Percentiles rank a stretch among this genome's conserved stretches.
Evolutionary conservation across 352 stramenopile genomes (phyloP).

Genomic region (Phytophthora capsici): DNA sequence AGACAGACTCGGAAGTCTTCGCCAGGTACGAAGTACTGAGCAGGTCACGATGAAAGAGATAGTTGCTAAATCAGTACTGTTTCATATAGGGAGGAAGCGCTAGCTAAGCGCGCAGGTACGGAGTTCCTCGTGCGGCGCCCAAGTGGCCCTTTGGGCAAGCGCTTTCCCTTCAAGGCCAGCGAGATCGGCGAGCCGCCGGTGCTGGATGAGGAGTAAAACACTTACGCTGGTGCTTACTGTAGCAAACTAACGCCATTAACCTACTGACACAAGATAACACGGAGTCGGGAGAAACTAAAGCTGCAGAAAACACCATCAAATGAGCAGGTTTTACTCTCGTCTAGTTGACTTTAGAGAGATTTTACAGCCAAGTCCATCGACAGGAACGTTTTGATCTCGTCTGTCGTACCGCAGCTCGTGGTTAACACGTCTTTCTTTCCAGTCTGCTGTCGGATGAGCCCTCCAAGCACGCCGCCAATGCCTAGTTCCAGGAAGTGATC

Average conservation of each 20-base stretch:
- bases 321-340: constrained; percentile 5
- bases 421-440: constrained; percentile 18
- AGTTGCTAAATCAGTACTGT: background rate
- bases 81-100: constrained; percentile 60
- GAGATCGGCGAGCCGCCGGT: constrained; percentile 73
- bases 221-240: background rate
- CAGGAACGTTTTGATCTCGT: constrained; percentile 65
- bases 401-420: constrained; percentile 63
- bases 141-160: constrained; percentile 51
- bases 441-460: constrained; percentile 79
- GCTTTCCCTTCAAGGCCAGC: constrained; percentile 44
- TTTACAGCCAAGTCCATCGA: background rate
- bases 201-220: constrained; percentile 43
- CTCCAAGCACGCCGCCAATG: constrained; percentile 70
- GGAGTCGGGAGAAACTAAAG: background rate
- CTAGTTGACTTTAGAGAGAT: constrained; percentile 7
- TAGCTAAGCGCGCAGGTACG: constrained; percentile 57
- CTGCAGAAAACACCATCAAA: constrained; percentile 15
- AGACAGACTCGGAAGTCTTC: constrained; percentile 87
- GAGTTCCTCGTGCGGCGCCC: constrained; percentile 54
- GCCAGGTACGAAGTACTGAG: constrained; percentile 48
- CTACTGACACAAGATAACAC: too few relatives aligned
- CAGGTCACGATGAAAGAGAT: background rate
- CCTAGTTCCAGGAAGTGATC: constrained; percentile 76
- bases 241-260: too few relatives aligned